These are phyloP conservation scores for Trichosanthes cucumerina DNA, from an alignment of 306 rosid species.

Conservation along the genomic window DNA sequence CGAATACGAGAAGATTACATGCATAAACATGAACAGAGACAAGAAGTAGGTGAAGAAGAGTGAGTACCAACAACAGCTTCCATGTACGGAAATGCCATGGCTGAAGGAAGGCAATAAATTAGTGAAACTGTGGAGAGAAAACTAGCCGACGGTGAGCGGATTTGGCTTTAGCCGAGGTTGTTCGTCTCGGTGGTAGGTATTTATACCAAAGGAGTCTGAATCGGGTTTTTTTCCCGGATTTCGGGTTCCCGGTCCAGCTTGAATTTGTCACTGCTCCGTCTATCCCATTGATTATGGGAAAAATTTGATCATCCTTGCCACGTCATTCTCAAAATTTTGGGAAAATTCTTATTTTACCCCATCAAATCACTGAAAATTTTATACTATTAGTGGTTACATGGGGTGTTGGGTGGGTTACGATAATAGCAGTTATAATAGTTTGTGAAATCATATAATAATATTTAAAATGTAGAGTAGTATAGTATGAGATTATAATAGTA, in stretches of 20 bases:
- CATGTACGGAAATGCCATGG: constrained; percentile 91
- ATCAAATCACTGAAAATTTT: no score
- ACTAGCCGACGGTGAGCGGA: background rate
- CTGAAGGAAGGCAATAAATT: background rate
- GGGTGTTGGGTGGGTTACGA: no score
- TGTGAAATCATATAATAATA: no score
- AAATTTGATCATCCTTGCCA: background rate
- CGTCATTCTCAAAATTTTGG: background rate
- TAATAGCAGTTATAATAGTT: no score
- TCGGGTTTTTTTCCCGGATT: background rate
- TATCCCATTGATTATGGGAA: background rate
- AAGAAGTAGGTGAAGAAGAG: constrained; percentile 10
- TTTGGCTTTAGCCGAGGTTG: background rate
- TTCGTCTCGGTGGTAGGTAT: background rate
- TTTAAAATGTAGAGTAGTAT: no score
- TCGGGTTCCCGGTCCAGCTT: background rate
- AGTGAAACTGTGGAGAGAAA: background rate
- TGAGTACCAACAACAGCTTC: constrained; percentile 84
- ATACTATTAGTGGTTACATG: no score
- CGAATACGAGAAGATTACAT: background rate
- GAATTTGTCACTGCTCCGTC: background rate
- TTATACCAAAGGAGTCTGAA: background rate
- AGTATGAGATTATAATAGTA: no score
- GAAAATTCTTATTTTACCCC: background rate
- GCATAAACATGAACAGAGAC: background rate